Evolutionary conservation across 495 filamentous ascomycete genomes (phyloP).

Genomic region (Penicillium daleae): DNA sequence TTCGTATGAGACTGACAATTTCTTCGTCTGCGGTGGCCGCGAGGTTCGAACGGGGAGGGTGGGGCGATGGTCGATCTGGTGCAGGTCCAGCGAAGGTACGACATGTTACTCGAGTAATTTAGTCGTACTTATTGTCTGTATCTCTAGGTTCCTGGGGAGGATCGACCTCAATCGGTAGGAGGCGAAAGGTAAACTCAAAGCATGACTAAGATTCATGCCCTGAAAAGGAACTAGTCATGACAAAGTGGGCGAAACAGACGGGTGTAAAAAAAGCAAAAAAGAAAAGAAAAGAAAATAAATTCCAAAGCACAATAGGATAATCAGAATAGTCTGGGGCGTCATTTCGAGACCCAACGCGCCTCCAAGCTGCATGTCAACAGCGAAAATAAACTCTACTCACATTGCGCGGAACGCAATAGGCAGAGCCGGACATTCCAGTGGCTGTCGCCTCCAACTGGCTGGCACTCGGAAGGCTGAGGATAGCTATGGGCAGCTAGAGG

Average conservation of each 20-base stretch:
- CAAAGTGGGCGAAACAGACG: neutral
- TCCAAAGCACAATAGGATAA: slow-evolving; percentile 13
- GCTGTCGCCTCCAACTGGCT: neutral
- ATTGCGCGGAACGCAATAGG: slow-evolving; percentile 28
- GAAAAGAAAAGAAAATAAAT: slow-evolving; percentile 21
- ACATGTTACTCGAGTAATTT: neutral
- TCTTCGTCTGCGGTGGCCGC: neutral
- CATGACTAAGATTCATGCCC: neutral
- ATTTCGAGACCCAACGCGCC: slow-evolving; percentile 3
- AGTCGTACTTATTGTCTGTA: neutral
- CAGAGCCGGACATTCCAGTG: slow-evolving; percentile 28
- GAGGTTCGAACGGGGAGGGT: neutral
- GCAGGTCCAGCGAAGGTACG: neutral
- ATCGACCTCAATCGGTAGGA: neutral
- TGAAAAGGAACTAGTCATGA: neutral
- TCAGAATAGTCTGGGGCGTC: neutral
- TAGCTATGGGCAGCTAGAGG: neutral
- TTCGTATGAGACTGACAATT: slow-evolving; percentile 1
- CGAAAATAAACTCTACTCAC: slow-evolving; percentile 30
- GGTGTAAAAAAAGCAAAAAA: slow-evolving; percentile 15
- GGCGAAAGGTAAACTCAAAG: slow-evolving; percentile 1
- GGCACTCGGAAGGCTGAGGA: neutral
- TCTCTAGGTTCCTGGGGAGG: neutral
- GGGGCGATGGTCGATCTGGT: slow-evolving; percentile 9
- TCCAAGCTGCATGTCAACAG: slow-evolving; percentile 20